Evolutionary conservation across 495 filamentous ascomycete genomes (phyloP).

Genomic region (Neurospora sp.): DNA sequence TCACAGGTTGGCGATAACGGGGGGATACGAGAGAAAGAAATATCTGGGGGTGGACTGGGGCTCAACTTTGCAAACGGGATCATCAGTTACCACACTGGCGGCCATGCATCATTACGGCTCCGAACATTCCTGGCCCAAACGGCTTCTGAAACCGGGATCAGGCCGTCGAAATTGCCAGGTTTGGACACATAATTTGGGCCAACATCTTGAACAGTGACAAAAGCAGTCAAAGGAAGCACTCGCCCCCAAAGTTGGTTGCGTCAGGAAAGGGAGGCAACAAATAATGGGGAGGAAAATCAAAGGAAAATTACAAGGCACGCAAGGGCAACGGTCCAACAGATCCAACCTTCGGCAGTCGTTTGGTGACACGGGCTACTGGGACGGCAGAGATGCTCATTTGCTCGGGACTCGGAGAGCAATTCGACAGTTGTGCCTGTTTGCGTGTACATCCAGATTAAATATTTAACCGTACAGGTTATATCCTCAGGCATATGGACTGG

Average conservation of each 20-base stretch:
- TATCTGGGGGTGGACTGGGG: background rate
- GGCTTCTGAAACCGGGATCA: background rate
- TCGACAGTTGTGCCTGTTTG: background rate
- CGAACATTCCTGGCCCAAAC: background rate
- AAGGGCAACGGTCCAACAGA: background rate
- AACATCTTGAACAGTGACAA: background rate
- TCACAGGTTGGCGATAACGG: background rate
- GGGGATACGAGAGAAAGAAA: background rate
- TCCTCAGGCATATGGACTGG: slow-evolving; percentile 4
- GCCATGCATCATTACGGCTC: background rate
- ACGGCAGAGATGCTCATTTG: slow-evolving; percentile 4
- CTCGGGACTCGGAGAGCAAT: slow-evolving; percentile 5
- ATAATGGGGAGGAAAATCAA: background rate
- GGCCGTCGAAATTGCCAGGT: background rate
- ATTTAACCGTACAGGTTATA: slow-evolving; percentile 14
- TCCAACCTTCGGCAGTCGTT: slow-evolving; percentile 10
- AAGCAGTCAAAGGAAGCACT: background rate
- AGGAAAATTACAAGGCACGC: background rate
- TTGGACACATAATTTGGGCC: background rate
- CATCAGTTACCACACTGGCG: background rate
- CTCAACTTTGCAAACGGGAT: background rate
- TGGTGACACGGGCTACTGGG: slow-evolving; percentile 1
- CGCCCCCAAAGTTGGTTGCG: background rate
- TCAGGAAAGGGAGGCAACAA: background rate
- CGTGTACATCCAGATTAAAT: background rate